Conservation (phyloP, 495 filamentous ascomycete species). For the Choiromyces venosus region DNA sequence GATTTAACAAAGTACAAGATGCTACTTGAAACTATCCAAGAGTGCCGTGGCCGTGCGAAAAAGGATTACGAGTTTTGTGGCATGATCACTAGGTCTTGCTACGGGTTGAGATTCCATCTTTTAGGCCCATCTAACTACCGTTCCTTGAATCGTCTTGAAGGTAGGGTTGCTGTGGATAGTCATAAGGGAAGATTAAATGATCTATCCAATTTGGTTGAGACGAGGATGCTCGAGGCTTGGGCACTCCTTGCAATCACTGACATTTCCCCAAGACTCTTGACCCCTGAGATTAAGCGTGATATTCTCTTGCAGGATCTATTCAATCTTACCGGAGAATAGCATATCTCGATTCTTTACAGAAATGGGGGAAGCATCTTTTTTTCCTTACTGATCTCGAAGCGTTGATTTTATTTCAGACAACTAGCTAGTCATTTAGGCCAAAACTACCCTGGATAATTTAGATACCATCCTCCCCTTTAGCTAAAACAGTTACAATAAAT, state of each 20-base stretch:
- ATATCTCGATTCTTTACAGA: neutral
- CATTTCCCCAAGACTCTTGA: conserved; percentile 9
- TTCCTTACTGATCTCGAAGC: neutral
- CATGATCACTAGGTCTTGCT: conserved; percentile 18
- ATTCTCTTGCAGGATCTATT: conserved; percentile 21
- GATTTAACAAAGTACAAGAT: conserved; percentile 27
- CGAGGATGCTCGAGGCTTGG: conserved; percentile 31
- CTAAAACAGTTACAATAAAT: neutral
- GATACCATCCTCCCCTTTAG: neutral
- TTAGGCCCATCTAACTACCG: conserved; percentile 19
- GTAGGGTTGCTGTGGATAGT: neutral
- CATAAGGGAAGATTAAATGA: conserved; percentile 19
- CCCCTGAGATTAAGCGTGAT: conserved; percentile 9
- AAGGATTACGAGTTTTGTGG: conserved; percentile 24
- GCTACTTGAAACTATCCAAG: conserved; percentile 9
- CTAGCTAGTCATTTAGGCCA: neutral
- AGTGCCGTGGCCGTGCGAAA: conserved; percentile 21
- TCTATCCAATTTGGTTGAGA: conserved; percentile 29
- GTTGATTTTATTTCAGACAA: neutral
- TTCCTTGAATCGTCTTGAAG: conserved; percentile 12
- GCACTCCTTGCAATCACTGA: conserved; percentile 12
- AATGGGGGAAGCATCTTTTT: neutral
- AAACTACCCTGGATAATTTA: neutral
- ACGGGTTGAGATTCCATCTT: conserved; percentile 20
- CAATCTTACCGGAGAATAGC: conserved; percentile 7